Evolutionary conservation across 2,329 filamentous ascomycete genomes (phyloP), one percentile per base, ranked within the genome.

Genomic region (Chaetomium sp.): DNA sequence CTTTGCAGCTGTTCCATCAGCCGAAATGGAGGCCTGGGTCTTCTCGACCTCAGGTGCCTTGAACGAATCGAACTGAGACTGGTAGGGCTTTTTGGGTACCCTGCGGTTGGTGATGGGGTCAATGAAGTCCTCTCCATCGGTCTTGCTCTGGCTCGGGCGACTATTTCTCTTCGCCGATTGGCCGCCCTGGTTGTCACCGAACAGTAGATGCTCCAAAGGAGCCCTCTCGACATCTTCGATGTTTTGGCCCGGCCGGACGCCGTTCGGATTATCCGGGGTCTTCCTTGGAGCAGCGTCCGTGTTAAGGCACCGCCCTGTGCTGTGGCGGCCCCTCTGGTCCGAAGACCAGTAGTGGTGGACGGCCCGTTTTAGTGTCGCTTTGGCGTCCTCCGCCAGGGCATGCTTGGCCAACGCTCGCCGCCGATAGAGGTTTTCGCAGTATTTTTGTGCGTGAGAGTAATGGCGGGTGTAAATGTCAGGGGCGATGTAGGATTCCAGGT

Each of bases 41-140:
- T 33, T 33, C 19, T 68, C 66, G 6, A 55, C 68, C 1, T 64
- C 42, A 5, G 70, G 70, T 5, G 65, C 71, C 1, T 56, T 33
- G 29, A 75, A 72, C 4, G 70, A 53, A 29, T 72, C 62, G 58
- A 78, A 78, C 49, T 76, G 76, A 2, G 76, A 75, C 8, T 71
- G 71, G 63, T 79, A 77, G 1, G 72, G 66, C 61, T 75, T 38
- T 27, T 63, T 64, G 54, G 58, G 1, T 3, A 84, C 78, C 65
- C 80, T 84, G 38, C 83, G 80, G 67, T 87, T 87, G 19, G 84
- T 86, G 65, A 87, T 86, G 3, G 85, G 85, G 63, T 87, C 85
- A 51, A 87, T 86, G 23, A 78, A 73, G 56, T 79, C 81, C 9
- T 78, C 78, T 1, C 70, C 54, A 4, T 70, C 68, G 33, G 57